Percentiles rank a stretch among this genome's conserved stretches.
These are phyloP conservation scores for Gastrolobium bilobum DNA, from an alignment of 306 rosid genomes.

Conservation along the genomic window DNA sequence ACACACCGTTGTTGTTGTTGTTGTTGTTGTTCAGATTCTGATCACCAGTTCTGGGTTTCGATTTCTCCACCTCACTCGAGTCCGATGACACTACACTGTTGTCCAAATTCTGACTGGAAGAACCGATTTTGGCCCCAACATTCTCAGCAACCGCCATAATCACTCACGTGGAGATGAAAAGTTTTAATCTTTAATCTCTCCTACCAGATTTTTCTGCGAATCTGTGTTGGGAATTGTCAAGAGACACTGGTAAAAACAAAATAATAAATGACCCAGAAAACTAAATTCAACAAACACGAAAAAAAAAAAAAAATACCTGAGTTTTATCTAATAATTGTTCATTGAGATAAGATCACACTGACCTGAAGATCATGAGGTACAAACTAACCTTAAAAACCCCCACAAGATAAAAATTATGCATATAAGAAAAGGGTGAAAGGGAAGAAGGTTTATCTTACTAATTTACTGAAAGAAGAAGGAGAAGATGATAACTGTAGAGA, in stretches of 20 bases:
- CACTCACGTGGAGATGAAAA: conserved; percentile 45
- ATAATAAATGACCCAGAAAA: conserved; percentile 9
- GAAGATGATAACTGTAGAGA: conserved; percentile 46
- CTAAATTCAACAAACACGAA: neutral
- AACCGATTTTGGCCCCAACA: conserved; percentile 65
- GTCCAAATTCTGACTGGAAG: conserved; percentile 68
- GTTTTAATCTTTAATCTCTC: conserved; percentile 31
- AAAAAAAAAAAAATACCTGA: conserved; percentile 52
- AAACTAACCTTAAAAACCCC: conserved; percentile 49
- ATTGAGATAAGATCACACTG: conserved; percentile 54
- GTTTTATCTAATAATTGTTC: conserved; percentile 50
- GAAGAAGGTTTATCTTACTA: conserved; percentile 50
- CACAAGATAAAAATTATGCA: conserved; percentile 24
- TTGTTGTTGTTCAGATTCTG: conserved; percentile 57
- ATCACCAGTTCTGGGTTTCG: conserved; percentile 65
- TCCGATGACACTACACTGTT: conserved; percentile 65
- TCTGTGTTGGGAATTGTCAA: conserved; percentile 21
- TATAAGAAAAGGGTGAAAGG: conserved; percentile 34
- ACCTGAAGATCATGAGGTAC: conserved; percentile 61
- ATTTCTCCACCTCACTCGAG: conserved; percentile 67
- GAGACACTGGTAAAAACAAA: neutral
- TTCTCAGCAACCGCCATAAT: conserved; percentile 95
- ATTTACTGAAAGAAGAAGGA: conserved; percentile 46
- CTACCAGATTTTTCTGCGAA: conserved; percentile 48
- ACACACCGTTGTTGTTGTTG: conserved; percentile 50